Base-by-base conservation (phyloP, 495 filamentous ascomycete genomes). In the Thermothielavioides terrestris region DNA sequence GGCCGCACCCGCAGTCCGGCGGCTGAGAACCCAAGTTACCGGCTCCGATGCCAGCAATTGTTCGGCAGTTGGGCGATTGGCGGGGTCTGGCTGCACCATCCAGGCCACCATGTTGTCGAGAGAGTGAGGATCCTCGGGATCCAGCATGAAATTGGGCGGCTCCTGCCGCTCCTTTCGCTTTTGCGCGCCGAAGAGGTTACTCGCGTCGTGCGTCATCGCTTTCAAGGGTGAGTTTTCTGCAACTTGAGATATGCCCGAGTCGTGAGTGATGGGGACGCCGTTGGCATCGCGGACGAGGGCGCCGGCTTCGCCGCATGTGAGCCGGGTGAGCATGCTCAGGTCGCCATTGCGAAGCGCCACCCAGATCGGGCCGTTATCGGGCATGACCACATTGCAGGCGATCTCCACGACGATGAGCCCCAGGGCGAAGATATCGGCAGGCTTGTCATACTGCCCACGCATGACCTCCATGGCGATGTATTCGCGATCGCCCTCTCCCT, bases 381-480 rank as follows among this genome's bases (percentile, higher is more conserved):
- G 92, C 8, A 96, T 79, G 50, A 85, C 81, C 27, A 92, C 83
- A 53, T 98, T 98, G 34, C 86, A 86, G 9, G 89, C 90, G 57
- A 88, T 89, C 69, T 98, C 92, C 32, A 95, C 79, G 65, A 96
- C 85, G 60, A 96, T 91, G 50, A 96, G 75, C 26, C 92, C 92
- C 18, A 98, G 77, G 3, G 91, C 85, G 66, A 96, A 98, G 31
- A 98, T 79, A 65, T 98, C 92, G 35, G 86, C 83, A 3, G 92
- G 85, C 60, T 92, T 92, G 66, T 94, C 90, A 58, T 81, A 89
- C 48, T 82, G 77, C 30, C 86, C 89, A 59, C 74, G 76, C 11
- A 98, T 76, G 39, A 95, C 85, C 61, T 98, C 92, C 0, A 90
- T 89, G 6, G 85, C 89, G 58, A 98, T 89, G 61, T 98, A 98